Evolutionary conservation across 169 alveolate species (phyloP).

Genomic region (Condylostoma magnum): DNA sequence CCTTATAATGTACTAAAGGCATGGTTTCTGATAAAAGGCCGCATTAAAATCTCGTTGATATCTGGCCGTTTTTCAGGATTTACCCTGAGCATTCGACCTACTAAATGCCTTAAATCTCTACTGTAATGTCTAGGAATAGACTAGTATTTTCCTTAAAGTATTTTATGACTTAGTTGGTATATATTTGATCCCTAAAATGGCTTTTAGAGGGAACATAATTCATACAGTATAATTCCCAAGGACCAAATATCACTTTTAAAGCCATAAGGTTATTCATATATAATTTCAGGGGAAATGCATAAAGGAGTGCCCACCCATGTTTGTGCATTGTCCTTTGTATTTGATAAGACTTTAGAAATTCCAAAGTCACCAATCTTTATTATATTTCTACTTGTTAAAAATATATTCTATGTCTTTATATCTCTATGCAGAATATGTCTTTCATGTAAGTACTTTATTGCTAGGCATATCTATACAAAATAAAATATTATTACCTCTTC

Average conservation of each 20-base stretch:
- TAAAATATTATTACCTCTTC: constrained; percentile 71
- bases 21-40: constrained; percentile 37
- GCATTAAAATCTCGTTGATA: constrained; percentile 42
- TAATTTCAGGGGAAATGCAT: constrained; percentile 76
- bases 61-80: constrained; percentile 53
- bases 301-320: constrained; percentile 86
- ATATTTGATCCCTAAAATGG: constrained; percentile 74
- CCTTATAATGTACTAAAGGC: not conserved
- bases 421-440: constrained; percentile 71
- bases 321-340: constrained; percentile 60
- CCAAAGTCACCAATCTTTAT: constrained; percentile 63
- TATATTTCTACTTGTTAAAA: constrained; percentile 47
- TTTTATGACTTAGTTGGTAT: constrained; percentile 61
- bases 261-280: constrained; percentile 63
- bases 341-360: constrained; percentile 42
- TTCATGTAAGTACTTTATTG: constrained; percentile 81
- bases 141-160: constrained; percentile 57
- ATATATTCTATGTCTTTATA: constrained; percentile 54
- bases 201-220: constrained; percentile 67
- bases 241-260: constrained; percentile 82
- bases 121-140: constrained; percentile 48
- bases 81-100: constrained; percentile 37
- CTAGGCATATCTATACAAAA: constrained; percentile 80
- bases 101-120: constrained; percentile 37
- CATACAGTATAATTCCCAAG: constrained; percentile 78